phyloP scores from a whole-genome alignment of 495 filamentous ascomycete genomes.

The Lophiotrema nucula region DNA sequence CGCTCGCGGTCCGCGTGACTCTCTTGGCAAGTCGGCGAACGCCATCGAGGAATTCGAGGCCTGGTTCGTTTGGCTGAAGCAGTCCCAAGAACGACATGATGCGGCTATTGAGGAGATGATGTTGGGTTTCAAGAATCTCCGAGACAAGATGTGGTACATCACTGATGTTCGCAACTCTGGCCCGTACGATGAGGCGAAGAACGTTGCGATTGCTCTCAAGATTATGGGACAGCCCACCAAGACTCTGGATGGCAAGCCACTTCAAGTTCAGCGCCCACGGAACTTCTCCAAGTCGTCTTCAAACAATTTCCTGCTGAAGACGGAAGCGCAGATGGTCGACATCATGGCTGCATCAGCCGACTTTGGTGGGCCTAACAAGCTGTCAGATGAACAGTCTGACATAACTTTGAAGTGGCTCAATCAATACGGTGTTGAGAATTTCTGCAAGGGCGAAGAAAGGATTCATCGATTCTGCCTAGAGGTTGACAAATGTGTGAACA shows the following conservation, averaged over 20 bases:
- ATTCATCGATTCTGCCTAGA: constrained; percentile 94
- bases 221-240: constrained; percentile 67
- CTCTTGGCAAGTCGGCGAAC: constrained; percentile 61
- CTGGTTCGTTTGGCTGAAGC: constrained; percentile 73
- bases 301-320: constrained; percentile 72
- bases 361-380: constrained; percentile 87
- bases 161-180: constrained; percentile 93
- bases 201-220: constrained; percentile 83
- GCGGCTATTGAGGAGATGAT: constrained; percentile 65
- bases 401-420: constrained; percentile 82
- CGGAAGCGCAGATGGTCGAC: constrained; percentile 83
- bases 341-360: constrained; percentile 78
- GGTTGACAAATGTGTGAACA: constrained; percentile 80
- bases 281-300: constrained; percentile 55
- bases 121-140: constrained; percentile 61
- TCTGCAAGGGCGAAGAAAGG: constrained; percentile 92
- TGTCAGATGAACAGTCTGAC: constrained; percentile 93
- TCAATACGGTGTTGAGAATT: constrained; percentile 80
- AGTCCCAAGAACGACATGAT: constrained; percentile 69
- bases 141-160: constrained; percentile 99
- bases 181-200: constrained; percentile 82
- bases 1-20: constrained; percentile 65
- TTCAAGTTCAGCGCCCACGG: constrained; percentile 44
- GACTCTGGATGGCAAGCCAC: constrained; percentile 55
- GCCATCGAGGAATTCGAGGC: constrained; percentile 73